These are phyloP conservation scores for Ceratocystis variospora DNA, from an alignment of 2,329 filamentous ascomycete species.

Conservation along the genomic window DNA sequence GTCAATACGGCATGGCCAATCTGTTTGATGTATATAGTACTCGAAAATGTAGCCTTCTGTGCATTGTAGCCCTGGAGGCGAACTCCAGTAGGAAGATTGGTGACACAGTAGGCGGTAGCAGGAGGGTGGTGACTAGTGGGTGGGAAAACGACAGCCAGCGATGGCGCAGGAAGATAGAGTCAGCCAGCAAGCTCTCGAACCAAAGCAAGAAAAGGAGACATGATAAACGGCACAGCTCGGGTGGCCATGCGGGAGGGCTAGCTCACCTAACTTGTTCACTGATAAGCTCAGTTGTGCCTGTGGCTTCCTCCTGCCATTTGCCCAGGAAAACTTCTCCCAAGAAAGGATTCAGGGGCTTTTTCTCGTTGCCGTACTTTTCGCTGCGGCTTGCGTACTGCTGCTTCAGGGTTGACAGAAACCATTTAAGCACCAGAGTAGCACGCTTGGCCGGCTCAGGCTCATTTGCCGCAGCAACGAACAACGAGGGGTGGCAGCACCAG, in stretches of 20 bases:
- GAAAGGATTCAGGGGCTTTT: constrained; percentile 96
- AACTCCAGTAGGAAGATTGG: constrained; percentile 72
- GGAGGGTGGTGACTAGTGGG: constrained; percentile 67
- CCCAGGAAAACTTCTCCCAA: constrained; percentile 88
- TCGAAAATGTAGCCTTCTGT: constrained; percentile 87
- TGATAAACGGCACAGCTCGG: background rate
- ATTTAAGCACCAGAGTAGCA: constrained; percentile 78
- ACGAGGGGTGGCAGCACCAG: constrained; percentile 63
- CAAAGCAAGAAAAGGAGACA: background rate
- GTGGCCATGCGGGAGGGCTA: background rate
- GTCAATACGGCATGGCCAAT: constrained; percentile 78
- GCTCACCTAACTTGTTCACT: constrained; percentile 78
- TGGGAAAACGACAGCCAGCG: background rate
- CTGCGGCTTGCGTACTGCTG: constrained; percentile 65
- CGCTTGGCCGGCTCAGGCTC: constrained; percentile 72
- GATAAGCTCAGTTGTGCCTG: constrained; percentile 70
- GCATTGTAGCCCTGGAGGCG: constrained; percentile 80
- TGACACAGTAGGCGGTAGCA: constrained; percentile 85
- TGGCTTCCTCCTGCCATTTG: constrained; percentile 63
- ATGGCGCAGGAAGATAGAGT: background rate
- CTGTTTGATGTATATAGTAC: constrained; percentile 90
- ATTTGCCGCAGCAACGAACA: constrained; percentile 69
- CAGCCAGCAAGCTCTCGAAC: background rate
- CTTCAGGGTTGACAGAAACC: constrained; percentile 88
- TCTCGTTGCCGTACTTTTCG: constrained; percentile 75